Percentiles rank a stretch among this genome's conserved stretches.
Evolutionary conservation across 73 alveolate species (phyloP).

Genomic region (Paramecium primaurelia): DNA sequence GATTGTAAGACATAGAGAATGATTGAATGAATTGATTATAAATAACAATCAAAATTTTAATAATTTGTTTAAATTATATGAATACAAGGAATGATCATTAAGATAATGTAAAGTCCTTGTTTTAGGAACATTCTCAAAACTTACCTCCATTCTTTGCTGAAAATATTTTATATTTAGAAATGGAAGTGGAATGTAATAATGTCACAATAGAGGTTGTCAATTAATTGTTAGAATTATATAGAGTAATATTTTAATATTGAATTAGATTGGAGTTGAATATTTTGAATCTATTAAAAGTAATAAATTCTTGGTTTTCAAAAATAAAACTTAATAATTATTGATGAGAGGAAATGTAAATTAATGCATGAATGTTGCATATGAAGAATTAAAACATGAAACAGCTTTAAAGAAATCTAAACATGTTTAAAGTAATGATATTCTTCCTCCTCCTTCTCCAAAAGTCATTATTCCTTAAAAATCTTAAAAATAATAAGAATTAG

Average conservation of each 20-base stretch:
- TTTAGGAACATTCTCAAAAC: background rate
- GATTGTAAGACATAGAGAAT: no score
- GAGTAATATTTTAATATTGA: constrained; percentile 7
- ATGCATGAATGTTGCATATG: constrained; percentile 49
- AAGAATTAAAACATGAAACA: background rate
- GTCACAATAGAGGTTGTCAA: constrained; percentile 46
- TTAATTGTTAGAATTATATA: constrained; percentile 48
- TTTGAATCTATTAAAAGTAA: constrained; percentile 60
- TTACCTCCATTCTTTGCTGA: constrained; percentile 57
- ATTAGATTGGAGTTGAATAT: constrained; percentile 59
- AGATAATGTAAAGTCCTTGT: background rate
- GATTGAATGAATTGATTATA: background rate
- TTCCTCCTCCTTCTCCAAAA: background rate
- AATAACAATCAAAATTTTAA: background rate
- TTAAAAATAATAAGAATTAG: background rate
- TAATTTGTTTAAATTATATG: background rate
- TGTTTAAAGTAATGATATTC: background rate
- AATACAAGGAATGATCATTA: background rate
- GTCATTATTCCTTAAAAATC: background rate
- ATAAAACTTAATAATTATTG: constrained; percentile 48
- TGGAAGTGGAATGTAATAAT: constrained; percentile 55
- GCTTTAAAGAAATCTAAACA: background rate
- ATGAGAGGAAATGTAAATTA: constrained; percentile 38
- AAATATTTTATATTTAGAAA: constrained; percentile 46
- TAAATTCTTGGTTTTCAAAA: constrained; percentile 57